Conservation (phyloP, 2,329 filamentous ascomycete genomes). For the Phyllosticta paracitricarpa region DNA sequence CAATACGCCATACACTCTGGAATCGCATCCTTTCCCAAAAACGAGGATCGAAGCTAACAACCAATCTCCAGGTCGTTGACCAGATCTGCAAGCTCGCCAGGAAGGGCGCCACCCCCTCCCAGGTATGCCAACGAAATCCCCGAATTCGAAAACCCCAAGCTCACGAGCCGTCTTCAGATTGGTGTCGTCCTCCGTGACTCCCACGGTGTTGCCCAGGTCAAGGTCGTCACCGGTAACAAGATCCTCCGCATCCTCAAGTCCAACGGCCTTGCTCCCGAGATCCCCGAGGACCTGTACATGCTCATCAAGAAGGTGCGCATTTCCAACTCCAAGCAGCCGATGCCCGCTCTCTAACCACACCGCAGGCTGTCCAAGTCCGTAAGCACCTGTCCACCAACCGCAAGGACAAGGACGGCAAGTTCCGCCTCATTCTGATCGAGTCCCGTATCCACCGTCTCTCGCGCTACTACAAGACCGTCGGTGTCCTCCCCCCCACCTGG, state of each 20-base stretch:
- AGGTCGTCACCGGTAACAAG: slow-evolving; percentile 98
- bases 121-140: slow-evolving; percentile 38
- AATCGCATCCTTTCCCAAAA: not conserved
- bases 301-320: slow-evolving; percentile 93
- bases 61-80: slow-evolving; percentile 61
- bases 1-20: not conserved
- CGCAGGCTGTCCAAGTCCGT: slow-evolving; percentile 87
- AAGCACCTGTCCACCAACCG: slow-evolving; percentile 99
- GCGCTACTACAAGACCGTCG: slow-evolving; percentile 98
- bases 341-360: not conserved
- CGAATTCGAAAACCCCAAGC: not conserved
- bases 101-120: slow-evolving; percentile 93
- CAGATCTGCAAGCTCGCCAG: slow-evolving; percentile 98
- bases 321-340: not conserved
- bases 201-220: slow-evolving; percentile 96
- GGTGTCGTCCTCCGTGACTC: slow-evolving; percentile 97
- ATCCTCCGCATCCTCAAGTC: slow-evolving; percentile 98
- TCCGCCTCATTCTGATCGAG: slow-evolving; percentile 99
- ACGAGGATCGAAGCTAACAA: not conserved
- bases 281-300: slow-evolving; percentile 99
- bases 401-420: slow-evolving; percentile 99
- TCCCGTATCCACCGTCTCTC: slow-evolving; percentile 99
- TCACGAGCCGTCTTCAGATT: slow-evolving; percentile 43
- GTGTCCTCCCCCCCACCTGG: slow-evolving; percentile 81
- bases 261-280: slow-evolving; percentile 91